These are phyloP conservation scores for Aspergillus nanangensis DNA, from an alignment of 495 filamentous ascomycete species.

Conservation along the genomic window DNA sequence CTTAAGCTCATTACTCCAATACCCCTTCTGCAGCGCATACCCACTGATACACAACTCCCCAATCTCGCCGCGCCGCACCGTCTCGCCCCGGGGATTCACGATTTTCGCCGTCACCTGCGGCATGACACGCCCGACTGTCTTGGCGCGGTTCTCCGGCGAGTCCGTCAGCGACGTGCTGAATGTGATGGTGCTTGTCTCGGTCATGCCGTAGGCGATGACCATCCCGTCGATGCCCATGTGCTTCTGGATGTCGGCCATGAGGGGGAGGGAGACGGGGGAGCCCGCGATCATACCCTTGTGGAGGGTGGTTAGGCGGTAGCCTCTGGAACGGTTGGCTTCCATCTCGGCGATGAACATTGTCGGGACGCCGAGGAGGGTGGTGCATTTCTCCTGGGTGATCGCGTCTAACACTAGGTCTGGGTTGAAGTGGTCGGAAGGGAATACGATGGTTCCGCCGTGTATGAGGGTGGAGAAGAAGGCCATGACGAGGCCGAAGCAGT, in stretches of 20 bases:
- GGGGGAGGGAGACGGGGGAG: background rate
- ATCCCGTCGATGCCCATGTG: background rate
- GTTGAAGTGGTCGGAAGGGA: conserved; percentile 1
- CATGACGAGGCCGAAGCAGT: background rate
- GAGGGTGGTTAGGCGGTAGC: background rate
- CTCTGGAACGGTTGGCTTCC: too few species aligned
- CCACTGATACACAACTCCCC: too few species aligned
- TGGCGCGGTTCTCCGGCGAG: background rate
- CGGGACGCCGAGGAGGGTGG: background rate
- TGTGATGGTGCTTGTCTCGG: conserved; percentile 2
- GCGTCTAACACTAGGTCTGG: background rate
- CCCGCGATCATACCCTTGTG: background rate
- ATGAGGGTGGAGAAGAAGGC: background rate
- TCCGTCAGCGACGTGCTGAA: background rate
- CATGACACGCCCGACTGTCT: too few species aligned
- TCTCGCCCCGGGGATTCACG: too few species aligned
- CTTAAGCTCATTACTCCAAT: too few species aligned
- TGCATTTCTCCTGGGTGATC: background rate
- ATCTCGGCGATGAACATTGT: background rate
- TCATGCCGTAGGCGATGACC: conserved; percentile 7
- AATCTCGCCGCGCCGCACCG: too few species aligned
- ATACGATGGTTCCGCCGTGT: background rate
- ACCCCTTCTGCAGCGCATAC: too few species aligned
- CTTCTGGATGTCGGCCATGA: background rate
- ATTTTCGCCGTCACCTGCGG: too few species aligned